phyloP scores from a whole-genome alignment of 179 eudicot species.

The Patellifolia procumbens region DNA sequence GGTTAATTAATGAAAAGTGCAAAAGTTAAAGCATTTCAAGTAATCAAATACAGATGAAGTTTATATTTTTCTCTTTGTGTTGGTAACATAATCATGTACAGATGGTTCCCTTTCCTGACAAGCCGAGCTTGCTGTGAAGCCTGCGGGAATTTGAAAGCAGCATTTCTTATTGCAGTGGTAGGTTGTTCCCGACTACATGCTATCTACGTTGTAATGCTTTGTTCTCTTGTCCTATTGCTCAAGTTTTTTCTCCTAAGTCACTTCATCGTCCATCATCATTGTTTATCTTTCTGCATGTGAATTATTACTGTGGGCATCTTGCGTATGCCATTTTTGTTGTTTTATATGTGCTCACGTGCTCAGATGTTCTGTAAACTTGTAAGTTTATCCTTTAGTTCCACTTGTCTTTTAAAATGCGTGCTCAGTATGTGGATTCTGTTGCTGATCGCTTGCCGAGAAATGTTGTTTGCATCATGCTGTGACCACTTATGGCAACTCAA shows the following conservation, averaged over 20 bases:
- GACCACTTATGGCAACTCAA: neutral
- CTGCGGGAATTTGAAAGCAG: slow-evolving; percentile 96
- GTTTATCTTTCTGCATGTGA: neutral
- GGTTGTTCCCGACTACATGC: slow-evolving; percentile 22
- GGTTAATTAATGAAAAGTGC: too few species aligned
- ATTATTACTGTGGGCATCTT: neutral
- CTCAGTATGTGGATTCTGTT: neutral
- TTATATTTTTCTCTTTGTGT: neutral
- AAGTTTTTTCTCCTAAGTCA: neutral
- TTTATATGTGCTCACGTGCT: neutral
- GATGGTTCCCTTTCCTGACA: slow-evolving; percentile 93
- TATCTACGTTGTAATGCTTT: neutral
- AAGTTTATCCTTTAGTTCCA: neutral
- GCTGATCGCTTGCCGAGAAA: neutral
- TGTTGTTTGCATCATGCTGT: neutral
- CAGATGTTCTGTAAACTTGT: neutral
- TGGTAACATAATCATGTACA: slow-evolving; percentile 38
- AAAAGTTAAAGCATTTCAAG: too few species aligned
- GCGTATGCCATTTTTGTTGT: neutral
- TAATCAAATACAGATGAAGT: too few species aligned
- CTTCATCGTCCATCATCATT: neutral
- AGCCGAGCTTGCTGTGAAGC: slow-evolving; percentile 94
- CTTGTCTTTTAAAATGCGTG: neutral
- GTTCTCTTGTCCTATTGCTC: neutral
- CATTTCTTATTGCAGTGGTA: slow-evolving; percentile 97